These are phyloP conservation scores for Cryptococcus sp. DNA, from an alignment of 1,284 basidiomycete species.

Conservation along the genomic window DNA sequence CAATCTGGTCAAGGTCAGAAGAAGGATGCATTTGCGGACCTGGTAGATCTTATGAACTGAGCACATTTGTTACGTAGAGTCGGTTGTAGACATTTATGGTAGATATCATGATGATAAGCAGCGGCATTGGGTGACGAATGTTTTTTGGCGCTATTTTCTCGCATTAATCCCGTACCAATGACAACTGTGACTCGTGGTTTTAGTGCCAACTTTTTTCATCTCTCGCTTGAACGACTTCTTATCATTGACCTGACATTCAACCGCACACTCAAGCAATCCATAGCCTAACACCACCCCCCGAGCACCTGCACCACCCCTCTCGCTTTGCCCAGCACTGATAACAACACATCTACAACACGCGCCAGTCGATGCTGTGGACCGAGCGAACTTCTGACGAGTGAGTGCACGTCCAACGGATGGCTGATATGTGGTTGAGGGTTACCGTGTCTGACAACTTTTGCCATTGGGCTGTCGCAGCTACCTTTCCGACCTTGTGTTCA, in stretches of 20 bases:
- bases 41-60: conserved; percentile 49
- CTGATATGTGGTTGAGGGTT: neutral
- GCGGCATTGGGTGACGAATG: no score
- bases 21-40: conserved; percentile 54
- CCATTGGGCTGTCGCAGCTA: conserved; percentile 34
- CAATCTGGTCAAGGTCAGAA: conserved; percentile 27
- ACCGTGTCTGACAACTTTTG: neutral
- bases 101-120: neutral
- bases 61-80: neutral
- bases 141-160: no score
- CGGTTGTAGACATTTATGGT: neutral
- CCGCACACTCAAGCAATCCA: no score
- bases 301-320: no score
- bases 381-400: conserved; percentile 54
- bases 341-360: neutral
- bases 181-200: no score
- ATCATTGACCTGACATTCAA: no score
- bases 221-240: no score
- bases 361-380: conserved; percentile 48
- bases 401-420: conserved; percentile 19
- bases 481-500: conserved; percentile 52
- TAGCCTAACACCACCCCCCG: no score
- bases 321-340: no score
- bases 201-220: no score
- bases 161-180: no score